Evolutionary conservation across 2,329 filamentous ascomycete species (phyloP).

Genomic region (Chaetomiaceae sp.): DNA sequence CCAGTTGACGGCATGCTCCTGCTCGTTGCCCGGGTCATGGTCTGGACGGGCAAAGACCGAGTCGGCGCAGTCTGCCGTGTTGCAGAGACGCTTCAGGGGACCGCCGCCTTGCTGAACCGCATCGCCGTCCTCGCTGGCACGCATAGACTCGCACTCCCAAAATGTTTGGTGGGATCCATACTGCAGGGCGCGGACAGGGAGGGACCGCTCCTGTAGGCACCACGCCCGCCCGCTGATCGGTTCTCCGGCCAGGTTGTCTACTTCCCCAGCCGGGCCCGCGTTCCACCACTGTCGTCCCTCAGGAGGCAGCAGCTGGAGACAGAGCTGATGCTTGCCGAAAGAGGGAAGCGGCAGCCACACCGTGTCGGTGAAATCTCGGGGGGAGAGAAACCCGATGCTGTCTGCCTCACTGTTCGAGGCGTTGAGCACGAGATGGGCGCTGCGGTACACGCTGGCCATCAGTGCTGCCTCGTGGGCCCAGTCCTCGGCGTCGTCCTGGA

Average conservation of each 20-base stretch:
- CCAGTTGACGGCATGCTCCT: constrained; percentile 7
- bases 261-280: background rate
- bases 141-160: constrained; percentile 23
- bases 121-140: constrained; percentile 22
- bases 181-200: constrained; percentile 19
- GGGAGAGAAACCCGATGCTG: constrained; percentile 10
- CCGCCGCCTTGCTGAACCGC: background rate
- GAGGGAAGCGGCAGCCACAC: background rate
- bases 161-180: constrained; percentile 21
- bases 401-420: constrained; percentile 9
- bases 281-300: constrained; percentile 6
- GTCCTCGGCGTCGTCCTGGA: constrained; percentile 25
- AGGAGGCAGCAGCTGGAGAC: constrained; percentile 8
- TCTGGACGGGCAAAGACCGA: constrained; percentile 16
- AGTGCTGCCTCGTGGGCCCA: constrained; percentile 22
- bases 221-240: constrained; percentile 21
- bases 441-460: constrained; percentile 28
- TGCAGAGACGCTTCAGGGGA: constrained; percentile 12
- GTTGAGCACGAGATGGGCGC: constrained; percentile 25
- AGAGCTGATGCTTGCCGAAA: background rate
- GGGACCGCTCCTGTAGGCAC: constrained; percentile 24
- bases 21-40: background rate
- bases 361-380: background rate
- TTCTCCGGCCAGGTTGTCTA: constrained; percentile 8
- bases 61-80: background rate